A percentile compares a stretch with the other conserved stretches of the same genome.
These are phyloP conservation scores for Kodamaea ohmeri DNA, from an alignment of 1,139 yeast genomes.

Conservation along the genomic window DNA sequence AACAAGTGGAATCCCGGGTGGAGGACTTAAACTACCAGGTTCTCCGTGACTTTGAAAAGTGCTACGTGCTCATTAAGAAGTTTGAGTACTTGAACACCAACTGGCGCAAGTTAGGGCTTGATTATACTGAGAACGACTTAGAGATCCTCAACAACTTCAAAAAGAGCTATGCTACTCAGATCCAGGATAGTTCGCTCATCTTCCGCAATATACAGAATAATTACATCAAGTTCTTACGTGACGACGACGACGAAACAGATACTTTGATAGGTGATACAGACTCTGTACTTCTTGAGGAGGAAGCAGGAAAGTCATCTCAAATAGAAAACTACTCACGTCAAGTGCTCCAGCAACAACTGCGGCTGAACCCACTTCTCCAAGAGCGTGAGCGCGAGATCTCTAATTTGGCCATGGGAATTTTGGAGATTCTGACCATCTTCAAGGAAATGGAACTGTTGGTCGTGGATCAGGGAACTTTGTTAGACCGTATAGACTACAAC, in stretches of 20 bases:
- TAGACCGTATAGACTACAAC: constrained; percentile 92
- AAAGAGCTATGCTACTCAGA: constrained; percentile 77
- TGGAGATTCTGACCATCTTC: constrained; percentile 90
- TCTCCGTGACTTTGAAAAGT: constrained; percentile 69
- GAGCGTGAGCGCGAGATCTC: constrained; percentile 88
- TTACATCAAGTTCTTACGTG: constrained; percentile 72
- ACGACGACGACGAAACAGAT: constrained; percentile 58
- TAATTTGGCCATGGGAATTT: constrained; percentile 87
- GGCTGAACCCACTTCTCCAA: constrained; percentile 40
- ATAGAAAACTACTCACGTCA: constrained; percentile 36
- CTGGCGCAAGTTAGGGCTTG: constrained; percentile 31
- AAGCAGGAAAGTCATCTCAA: constrained; percentile 27
- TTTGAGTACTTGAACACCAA: constrained; percentile 52
- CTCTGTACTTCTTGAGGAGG: constrained; percentile 38
- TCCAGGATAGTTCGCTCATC: constrained; percentile 72
- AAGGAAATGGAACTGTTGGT: constrained; percentile 89
- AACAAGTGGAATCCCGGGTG: constrained; percentile 64
- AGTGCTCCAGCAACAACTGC: constrained; percentile 47
- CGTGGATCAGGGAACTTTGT: constrained; percentile 90
- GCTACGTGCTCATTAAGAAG: constrained; percentile 72
- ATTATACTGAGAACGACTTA: constrained; percentile 49
- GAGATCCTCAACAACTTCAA: constrained; percentile 76
- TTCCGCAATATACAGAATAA: constrained; percentile 87
- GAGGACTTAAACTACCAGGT: constrained; percentile 74
- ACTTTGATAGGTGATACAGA: constrained; percentile 17